Conservation (phyloP, 208 protist species). For the Trypanosomatidae sp. region DNA sequence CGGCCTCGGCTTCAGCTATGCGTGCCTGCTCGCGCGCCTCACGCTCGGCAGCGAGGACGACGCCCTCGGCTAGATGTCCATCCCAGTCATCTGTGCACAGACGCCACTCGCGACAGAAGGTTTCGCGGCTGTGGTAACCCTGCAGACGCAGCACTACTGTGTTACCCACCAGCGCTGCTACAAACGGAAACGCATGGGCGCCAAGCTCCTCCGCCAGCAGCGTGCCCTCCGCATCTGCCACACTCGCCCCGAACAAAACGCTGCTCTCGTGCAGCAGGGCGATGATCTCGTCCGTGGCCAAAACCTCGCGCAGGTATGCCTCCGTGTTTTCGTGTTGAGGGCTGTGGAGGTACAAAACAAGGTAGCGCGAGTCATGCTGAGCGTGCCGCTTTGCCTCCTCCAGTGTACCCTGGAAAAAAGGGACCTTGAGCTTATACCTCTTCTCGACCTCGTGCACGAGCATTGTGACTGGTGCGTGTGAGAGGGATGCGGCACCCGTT, state of each 20-base stretch:
- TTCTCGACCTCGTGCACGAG: slow-evolving; percentile 34
- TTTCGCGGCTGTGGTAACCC: slow-evolving; percentile 44
- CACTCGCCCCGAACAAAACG: slow-evolving; percentile 62
- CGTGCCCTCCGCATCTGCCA: slow-evolving; percentile 46
- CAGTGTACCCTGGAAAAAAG: slow-evolving; percentile 58
- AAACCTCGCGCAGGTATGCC: slow-evolving; percentile 56
- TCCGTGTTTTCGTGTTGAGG: slow-evolving; percentile 70
- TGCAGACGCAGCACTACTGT: slow-evolving; percentile 55
- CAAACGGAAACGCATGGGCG: slow-evolving; percentile 59
- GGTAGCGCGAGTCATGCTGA: slow-evolving; percentile 41
- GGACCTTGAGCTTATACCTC: slow-evolving; percentile 48
- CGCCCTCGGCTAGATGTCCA: slow-evolving; percentile 56
- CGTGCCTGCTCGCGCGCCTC: slow-evolving; percentile 55
- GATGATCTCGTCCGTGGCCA: slow-evolving; percentile 43
- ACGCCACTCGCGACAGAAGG: slow-evolving; percentile 52
- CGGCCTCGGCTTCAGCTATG: slow-evolving; percentile 40
- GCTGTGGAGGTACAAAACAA: slow-evolving; percentile 83
- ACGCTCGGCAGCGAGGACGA: slow-evolving; percentile 57
- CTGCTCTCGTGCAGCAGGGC: slow-evolving; percentile 44
- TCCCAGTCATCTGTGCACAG: slow-evolving; percentile 65
- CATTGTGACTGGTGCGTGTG: not conserved
- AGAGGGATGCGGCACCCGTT: not conserved
- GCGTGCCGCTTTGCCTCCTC: slow-evolving; percentile 58
- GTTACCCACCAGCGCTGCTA: slow-evolving; percentile 60
- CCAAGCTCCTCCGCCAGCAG: slow-evolving; percentile 48